phyloP scores from a whole-genome alignment of 2,329 filamentous ascomycete species.

The Pyrenochaeta sp. region DNA sequence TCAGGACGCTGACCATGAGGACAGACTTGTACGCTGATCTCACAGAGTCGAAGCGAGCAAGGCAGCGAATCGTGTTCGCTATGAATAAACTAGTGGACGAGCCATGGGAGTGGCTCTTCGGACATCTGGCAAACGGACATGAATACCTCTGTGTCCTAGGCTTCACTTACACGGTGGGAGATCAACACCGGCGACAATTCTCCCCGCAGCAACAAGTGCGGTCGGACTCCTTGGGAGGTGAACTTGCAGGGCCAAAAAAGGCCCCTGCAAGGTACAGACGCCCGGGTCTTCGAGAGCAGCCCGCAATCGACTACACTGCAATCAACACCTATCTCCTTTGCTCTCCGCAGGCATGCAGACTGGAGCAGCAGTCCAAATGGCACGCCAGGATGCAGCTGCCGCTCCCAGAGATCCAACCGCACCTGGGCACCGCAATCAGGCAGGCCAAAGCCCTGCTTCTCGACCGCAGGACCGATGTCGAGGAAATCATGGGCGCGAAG shows the following conservation, averaged over 20 bases:
- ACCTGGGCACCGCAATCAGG: no score
- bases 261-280: no score
- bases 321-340: constrained; percentile 8
- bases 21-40: constrained; percentile 12
- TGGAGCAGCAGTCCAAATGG: no score
- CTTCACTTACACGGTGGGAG: neutral
- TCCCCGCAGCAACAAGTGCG: no score
- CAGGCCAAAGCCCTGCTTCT: constrained; percentile 6
- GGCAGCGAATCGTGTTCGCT: constrained; percentile 1
- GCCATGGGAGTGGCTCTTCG: constrained; percentile 14
- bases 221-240: no score
- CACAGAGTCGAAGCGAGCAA: neutral
- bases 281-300: neutral
- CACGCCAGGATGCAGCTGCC: neutral
- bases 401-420: neutral
- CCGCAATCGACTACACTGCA: constrained; percentile 3
- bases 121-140: constrained; percentile 4
- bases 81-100: constrained; percentile 6
- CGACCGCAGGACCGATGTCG: neutral
- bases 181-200: no score
- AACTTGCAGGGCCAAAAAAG: no score
- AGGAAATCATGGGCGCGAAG: constrained; percentile 10
- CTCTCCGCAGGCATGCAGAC: constrained; percentile 1
- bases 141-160: constrained; percentile 16
- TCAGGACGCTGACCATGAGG: neutral